Evolutionary conservation across 2,329 filamentous ascomycete genomes (phyloP).

Genomic region (Tolypocladium tropicale): DNA sequence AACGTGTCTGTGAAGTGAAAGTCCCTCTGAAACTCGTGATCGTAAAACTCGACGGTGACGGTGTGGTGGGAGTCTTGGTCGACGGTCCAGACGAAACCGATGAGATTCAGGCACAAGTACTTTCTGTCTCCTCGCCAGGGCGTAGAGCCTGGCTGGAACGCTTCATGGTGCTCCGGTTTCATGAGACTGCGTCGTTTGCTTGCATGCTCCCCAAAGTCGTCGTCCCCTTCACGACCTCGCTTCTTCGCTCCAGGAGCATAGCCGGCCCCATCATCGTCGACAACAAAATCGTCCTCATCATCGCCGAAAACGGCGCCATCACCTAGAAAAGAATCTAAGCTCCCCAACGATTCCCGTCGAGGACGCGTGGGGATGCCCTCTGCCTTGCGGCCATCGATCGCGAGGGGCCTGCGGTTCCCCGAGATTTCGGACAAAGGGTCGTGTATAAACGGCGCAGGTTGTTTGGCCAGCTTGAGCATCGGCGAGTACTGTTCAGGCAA

Average conservation of each 20-base stretch:
- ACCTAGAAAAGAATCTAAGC: conserved; percentile 72
- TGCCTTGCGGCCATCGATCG: conserved; percentile 42
- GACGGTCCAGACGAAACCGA: conserved; percentile 94
- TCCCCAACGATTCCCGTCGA: conserved; percentile 58
- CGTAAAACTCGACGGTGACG: conserved; percentile 95
- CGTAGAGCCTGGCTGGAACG: conserved; percentile 90
- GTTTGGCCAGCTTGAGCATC: conserved; percentile 46
- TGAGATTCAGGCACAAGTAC: conserved; percentile 86
- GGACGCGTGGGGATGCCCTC: conserved; percentile 35
- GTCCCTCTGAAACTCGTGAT: conserved; percentile 81
- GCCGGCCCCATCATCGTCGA: conserved; percentile 90
- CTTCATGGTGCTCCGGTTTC: conserved; percentile 61
- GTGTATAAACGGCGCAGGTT: conserved; percentile 78
- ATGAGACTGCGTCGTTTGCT: conserved; percentile 40
- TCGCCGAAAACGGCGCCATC: conserved; percentile 43
- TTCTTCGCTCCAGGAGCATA: conserved; percentile 56
- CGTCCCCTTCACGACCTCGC: conserved; percentile 41
- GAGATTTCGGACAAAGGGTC: conserved; percentile 64
- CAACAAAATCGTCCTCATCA: conserved; percentile 71
- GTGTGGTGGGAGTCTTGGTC: conserved; percentile 91
- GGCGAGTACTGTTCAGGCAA: conserved; percentile 47
- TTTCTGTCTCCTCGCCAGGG: conserved; percentile 92
- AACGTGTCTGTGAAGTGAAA: conserved; percentile 98
- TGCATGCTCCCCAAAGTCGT: conserved; percentile 30
- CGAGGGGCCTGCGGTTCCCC: conserved; percentile 48